Evolutionary conservation across 2,329 filamentous ascomycete species (phyloP), one percentile per base, ranked within the genome.

Genomic region (Penicillium glabrum): DNA sequence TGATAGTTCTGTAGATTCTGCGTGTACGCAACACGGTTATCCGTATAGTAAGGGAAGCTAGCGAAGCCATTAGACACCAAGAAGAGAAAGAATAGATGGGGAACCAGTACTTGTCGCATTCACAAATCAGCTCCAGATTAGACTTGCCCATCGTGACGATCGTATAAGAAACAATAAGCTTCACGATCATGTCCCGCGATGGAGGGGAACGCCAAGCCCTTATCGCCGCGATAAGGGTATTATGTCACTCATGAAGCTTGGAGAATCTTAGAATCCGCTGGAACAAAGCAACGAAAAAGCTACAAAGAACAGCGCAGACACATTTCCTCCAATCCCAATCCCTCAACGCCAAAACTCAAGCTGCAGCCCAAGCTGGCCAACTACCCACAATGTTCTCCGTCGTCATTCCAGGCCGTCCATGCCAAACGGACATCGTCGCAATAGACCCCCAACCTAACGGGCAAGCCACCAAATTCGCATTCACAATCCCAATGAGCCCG

Each of bases 41-140:
- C 80, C 54, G 88, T 81, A 54, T 83, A 81, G 75, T 96, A 91
- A 1, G 92, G 92, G 69, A 96, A 96, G 68, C 90, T 93, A 67
- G 50, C 47, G 44, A 26, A 46, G 49, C 23, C 23, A 53, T 69
- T 46, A 65, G 65, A 61, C 19, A 57, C 52, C 26, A 44, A 48
- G 27, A 23, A 6, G 13, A 33, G 11, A 6, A 14, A 4, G 19
- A 29, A 39, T 1, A 37, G 43, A 11, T 26, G 31, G 53, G 37
- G 5, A 44, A 29, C 16, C 37, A 55, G 47, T 72, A 80, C 78
- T 76, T 81, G 70, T 86, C 83, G 74, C 82, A 84, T 72, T 85
- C 82, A 51, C 79, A 75, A 47, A 86, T 71, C 26, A 86, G 74
- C 51, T 85, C 81, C 49, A 86, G 74, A 61, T 84, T 81, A 26